Conservation (phyloP, 495 filamentous ascomycete species). For the Penicillium alfredii region DNA sequence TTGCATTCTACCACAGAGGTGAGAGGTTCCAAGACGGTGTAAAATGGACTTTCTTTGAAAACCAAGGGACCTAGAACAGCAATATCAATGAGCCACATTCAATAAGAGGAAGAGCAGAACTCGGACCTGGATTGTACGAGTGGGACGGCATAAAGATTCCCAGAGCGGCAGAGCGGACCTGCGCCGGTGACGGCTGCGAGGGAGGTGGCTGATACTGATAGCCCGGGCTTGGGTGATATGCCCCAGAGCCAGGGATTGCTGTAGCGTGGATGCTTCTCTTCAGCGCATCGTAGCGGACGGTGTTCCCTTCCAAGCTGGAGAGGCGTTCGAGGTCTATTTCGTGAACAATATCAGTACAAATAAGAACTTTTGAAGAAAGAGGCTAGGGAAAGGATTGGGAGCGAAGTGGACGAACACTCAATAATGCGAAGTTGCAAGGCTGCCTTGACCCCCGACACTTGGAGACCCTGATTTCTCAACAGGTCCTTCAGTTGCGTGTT, state of each 20-base stretch:
- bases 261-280: slow-evolving; percentile 27
- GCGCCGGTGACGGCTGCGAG: slow-evolving; percentile 19
- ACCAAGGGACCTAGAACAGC: slow-evolving; percentile 31
- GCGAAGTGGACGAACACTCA: slow-evolving; percentile 53
- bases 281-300: slow-evolving; percentile 30
- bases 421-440: slow-evolving; percentile 71
- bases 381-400: slow-evolving; percentile 7
- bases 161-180: slow-evolving; percentile 24
- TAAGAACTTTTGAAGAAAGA: neutral
- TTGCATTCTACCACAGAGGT: slow-evolving; percentile 60
- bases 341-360: slow-evolving; percentile 4
- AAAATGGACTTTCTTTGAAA: slow-evolving; percentile 80
- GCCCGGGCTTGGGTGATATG: slow-evolving; percentile 18
- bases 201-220: slow-evolving; percentile 26
- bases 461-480: slow-evolving; percentile 60
- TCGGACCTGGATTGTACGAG: slow-evolving; percentile 30
- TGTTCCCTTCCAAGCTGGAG: slow-evolving; percentile 24
- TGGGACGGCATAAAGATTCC: slow-evolving; percentile 28
- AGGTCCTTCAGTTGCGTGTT: slow-evolving; percentile 71
- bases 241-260: slow-evolving; percentile 23
- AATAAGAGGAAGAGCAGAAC: neutral
- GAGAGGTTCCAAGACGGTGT: slow-evolving; percentile 53
- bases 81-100: slow-evolving; percentile 14
- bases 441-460: slow-evolving; percentile 73
- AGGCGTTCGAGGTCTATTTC: slow-evolving; percentile 34